Percentiles rank a stretch among this genome's conserved stretches.
These are phyloP conservation scores for Mycena chlorophos DNA, from an alignment of 768 basidiomycete genomes.

Conservation along the genomic window DNA sequence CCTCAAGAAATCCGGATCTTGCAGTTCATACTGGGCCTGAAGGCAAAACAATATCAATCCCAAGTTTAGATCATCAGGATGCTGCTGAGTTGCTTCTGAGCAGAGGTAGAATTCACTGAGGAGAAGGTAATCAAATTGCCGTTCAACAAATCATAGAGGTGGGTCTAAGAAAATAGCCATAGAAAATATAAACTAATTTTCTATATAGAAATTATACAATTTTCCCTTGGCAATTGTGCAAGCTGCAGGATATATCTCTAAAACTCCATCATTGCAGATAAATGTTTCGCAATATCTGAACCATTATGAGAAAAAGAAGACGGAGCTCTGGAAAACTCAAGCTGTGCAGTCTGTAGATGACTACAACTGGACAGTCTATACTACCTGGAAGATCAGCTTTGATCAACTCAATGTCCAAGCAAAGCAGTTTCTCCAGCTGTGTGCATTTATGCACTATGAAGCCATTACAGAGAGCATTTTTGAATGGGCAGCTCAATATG, in stretches of 20 bases:
- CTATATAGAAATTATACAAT: neutral
- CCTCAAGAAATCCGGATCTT: conserved; percentile 11
- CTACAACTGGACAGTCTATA: conserved; percentile 8
- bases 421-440: neutral
- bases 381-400: conserved; percentile 14
- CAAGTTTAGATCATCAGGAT: conserved; percentile 1
- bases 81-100: conserved; percentile 4
- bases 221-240: conserved; percentile 8
- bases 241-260: conserved; percentile 8
- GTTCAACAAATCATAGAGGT: neutral
- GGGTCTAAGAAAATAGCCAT: conserved; percentile 6
- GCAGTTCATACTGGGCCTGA: neutral
- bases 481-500: neutral
- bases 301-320: neutral
- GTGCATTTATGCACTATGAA: conserved; percentile 2
- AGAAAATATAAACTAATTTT: neutral
- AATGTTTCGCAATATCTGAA: conserved; percentile 2
- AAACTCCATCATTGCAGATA: neutral
- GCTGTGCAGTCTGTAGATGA: conserved; percentile 7
- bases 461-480: conserved; percentile 8
- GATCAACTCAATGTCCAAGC: neutral
- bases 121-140: neutral
- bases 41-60: neutral
- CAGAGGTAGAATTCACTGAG: neutral
- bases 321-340: neutral